Percentiles rank a stretch among this genome's conserved stretches.
These are phyloP conservation scores for Xylariaceae sp. DNA, from an alignment of 2,329 filamentous ascomycete species.

Conservation along the genomic window DNA sequence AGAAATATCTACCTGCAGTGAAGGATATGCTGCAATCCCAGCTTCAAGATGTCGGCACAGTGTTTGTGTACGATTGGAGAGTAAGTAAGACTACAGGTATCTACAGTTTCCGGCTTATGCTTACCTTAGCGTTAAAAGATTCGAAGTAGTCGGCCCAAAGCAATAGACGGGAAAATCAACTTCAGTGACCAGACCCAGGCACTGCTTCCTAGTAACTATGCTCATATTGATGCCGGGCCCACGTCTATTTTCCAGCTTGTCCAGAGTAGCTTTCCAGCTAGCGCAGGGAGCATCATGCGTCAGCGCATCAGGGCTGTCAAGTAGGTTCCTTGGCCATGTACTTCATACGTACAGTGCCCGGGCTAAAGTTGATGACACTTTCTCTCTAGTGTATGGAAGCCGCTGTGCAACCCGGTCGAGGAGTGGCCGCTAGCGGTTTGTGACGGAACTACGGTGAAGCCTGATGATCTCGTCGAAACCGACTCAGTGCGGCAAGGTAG, in stretches of 20 bases:
- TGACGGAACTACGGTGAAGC: constrained; percentile 14
- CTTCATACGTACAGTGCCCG: not conserved
- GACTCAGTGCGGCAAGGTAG: constrained; percentile 14
- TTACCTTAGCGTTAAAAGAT: constrained; percentile 2
- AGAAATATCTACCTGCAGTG: constrained; percentile 15
- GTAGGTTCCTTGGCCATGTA: not conserved
- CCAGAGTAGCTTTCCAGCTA: constrained; percentile 8
- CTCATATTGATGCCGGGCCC: constrained; percentile 5
- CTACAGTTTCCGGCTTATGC: not conserved
- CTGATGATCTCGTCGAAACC: constrained; percentile 17
- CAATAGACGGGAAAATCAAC: constrained; percentile 4
- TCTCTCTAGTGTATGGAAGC: constrained; percentile 16
- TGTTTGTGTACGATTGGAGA: constrained; percentile 17
- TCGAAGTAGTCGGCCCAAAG: constrained; percentile 6
- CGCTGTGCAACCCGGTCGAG: constrained; percentile 9
- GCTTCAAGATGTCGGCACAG: constrained; percentile 10
- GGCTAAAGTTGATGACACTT: not conserved
- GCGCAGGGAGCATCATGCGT: constrained; percentile 2
- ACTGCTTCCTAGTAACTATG: constrained; percentile 13
- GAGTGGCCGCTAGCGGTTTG: constrained; percentile 19
- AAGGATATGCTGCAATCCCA: constrained; percentile 12
- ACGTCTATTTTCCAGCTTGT: constrained; percentile 9
- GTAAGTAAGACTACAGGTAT: not conserved
- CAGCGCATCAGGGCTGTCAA: constrained; percentile 20
- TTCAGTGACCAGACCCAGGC: constrained; percentile 10